Conservation (phyloP, 2,329 filamentous ascomycete species). For the Colletotrichum brevisporum region DNA sequence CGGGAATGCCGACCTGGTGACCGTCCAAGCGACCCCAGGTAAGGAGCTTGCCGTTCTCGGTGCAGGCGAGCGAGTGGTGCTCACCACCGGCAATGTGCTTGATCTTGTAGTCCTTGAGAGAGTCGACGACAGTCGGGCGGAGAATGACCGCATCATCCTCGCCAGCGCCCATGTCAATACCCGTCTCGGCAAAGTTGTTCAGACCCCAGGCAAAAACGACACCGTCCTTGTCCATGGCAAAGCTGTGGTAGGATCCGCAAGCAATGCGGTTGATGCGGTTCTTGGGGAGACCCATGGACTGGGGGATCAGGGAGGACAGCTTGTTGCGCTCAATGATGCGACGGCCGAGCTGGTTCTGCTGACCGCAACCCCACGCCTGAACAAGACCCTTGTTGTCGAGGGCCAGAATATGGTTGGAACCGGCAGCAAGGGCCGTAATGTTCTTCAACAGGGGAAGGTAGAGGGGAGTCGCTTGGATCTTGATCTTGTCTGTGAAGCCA, state of each 20-base stretch:
- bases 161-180: constrained; percentile 70
- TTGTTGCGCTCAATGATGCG: constrained; percentile 72
- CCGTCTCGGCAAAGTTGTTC: constrained; percentile 89
- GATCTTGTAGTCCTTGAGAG: constrained; percentile 75
- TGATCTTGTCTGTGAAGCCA: constrained; percentile 70
- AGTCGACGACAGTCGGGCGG: constrained; percentile 77
- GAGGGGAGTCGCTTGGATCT: constrained; percentile 61
- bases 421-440: constrained; percentile 74
- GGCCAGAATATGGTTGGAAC: constrained; percentile 80
- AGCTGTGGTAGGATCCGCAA: constrained; percentile 85
- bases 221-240: constrained; percentile 80
- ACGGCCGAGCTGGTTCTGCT: constrained; percentile 76
- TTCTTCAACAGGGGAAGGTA: constrained; percentile 74
- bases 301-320: constrained; percentile 71
- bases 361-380: constrained; percentile 79
- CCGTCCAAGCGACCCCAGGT: constrained; percentile 73
- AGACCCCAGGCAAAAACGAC: constrained; percentile 86
- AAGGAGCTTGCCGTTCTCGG: constrained; percentile 68
- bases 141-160: constrained; percentile 80
- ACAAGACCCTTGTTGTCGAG: constrained; percentile 76
- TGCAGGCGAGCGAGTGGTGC: constrained; percentile 81
- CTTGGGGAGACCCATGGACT: constrained; percentile 74
- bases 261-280: constrained; percentile 76
- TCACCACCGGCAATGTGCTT: constrained; percentile 75
- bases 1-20: constrained; percentile 70